Evolutionary conservation across 108 stramenopile genomes (phyloP), one percentile per base, ranked within the genome.

Genomic region (Cylindrotheca fusiformis): DNA sequence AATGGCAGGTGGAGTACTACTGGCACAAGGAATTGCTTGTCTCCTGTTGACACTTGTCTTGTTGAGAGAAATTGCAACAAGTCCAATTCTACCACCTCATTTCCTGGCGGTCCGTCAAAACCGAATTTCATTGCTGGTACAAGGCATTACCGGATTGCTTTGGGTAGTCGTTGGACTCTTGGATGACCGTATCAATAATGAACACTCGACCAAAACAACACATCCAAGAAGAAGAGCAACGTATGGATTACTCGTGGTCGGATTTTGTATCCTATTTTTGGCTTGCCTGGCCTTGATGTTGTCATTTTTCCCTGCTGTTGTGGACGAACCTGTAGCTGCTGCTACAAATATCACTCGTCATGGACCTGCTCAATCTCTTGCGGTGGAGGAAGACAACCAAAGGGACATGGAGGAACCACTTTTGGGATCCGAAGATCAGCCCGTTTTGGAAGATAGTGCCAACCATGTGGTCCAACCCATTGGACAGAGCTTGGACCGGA

Each of bases 221-320:
- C 19, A 2, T 47, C 57, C 24, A 32, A 8, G 28, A 30, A 8
- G 21, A 55, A 51, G 52, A 59, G 48, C 30, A 23, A 69, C 58
- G 4, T 59, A 53, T 32, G 68, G 68, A 4, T 36, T 84, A 30
- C 49, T 87, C 22, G 74, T 79, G 70, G 50, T 70, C 14, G 86
- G 86, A 8, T 76, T 71, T 56, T 48, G 41, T 4, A 48, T 78
- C 22, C 60, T 89, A 4, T 55, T 75, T 10, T 22, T 79, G 22
- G 68, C 82, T 28, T 80, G 71, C 29, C 44, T 79, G 20, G 78
- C 77, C 23, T 59, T 85, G 51, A 89, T 89, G 84, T 19, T 64
- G 19, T 69, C 79, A 14, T 89, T 89, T 60, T 84, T 67, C 55
- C 87, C 87, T 10, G 65, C 60, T 27, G n/a, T n/a, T n/a, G n/a